These are phyloP conservation scores for Avena atlantica DNA, from an alignment of 176 grass and related monocot genomes.

Conservation along the genomic window DNA sequence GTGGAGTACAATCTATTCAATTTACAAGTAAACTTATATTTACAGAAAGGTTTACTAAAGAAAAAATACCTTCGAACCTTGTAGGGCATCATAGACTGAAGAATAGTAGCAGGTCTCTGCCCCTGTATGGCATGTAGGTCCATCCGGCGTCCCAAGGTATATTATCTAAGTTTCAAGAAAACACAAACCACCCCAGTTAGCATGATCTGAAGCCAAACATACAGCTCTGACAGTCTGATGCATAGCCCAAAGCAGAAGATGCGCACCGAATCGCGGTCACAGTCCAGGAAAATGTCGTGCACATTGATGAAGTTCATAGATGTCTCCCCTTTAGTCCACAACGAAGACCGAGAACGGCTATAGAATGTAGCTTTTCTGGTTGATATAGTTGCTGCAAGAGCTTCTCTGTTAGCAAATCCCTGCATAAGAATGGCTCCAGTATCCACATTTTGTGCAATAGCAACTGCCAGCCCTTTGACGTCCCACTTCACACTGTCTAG, in stretches of 20 bases:
- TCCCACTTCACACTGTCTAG: conserved; percentile 93
- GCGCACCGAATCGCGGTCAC: conserved; percentile 91
- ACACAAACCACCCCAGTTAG: conserved; percentile 17
- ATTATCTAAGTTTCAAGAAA: conserved; percentile 68
- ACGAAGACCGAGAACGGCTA: conserved; percentile 75
- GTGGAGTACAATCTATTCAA: conserved; percentile 19
- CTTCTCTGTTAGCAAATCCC: conserved; percentile 85
- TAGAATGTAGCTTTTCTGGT: conserved; percentile 90
- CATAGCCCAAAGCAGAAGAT: conserved; percentile 23
- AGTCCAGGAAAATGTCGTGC: conserved; percentile 85
- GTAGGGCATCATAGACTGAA: conserved; percentile 76
- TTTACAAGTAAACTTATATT: conserved; percentile 17
- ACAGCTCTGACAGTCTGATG: neutral
- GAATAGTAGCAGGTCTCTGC: conserved; percentile 90
- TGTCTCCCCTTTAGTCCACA: conserved; percentile 98
- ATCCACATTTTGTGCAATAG: conserved; percentile 89
- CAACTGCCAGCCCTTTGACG: conserved; percentile 82
- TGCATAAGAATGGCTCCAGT: conserved; percentile 97
- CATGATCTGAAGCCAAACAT: conserved; percentile 3
- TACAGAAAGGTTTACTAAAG: neutral
- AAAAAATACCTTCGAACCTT: conserved; percentile 64
- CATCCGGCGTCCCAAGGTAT: conserved; percentile 94
- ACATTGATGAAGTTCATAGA: conserved; percentile 97
- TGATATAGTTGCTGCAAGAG: conserved; percentile 71
- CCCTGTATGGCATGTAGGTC: conserved; percentile 95